Percentiles rank a stretch among this genome's conserved stretches.
Evolutionary conservation across 2,329 filamentous ascomycete species (phyloP).

Genomic region (Chalaropsis thielavioides): DNA sequence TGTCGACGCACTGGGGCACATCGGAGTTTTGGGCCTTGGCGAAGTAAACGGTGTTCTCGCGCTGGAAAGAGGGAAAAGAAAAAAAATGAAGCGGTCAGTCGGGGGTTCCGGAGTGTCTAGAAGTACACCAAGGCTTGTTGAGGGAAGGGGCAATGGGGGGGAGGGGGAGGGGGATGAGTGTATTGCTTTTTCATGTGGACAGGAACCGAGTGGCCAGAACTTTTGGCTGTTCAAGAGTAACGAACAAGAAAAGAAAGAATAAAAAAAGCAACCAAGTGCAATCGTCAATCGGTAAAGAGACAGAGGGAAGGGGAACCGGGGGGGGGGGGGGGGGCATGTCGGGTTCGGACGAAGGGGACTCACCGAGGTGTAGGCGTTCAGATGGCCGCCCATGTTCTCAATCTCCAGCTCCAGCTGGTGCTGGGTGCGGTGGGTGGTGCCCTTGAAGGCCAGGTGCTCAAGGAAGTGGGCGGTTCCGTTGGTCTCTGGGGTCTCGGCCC

Average conservation of each 20-base stretch:
- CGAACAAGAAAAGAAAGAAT: neutral
- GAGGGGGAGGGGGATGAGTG: neutral
- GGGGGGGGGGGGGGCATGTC: neutral
- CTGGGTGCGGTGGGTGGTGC: slow-evolving; percentile 85
- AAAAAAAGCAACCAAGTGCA: neutral
- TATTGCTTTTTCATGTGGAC: neutral
- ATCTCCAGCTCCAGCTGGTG: slow-evolving; percentile 98
- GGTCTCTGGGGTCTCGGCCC: slow-evolving; percentile 94
- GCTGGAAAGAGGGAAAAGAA: slow-evolving; percentile 34
- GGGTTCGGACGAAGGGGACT: slow-evolving; percentile 26
- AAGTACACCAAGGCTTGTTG: no score
- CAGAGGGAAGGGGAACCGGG: neutral
- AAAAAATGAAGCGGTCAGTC: slow-evolving; percentile 11
- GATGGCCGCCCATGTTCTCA: slow-evolving; percentile 98
- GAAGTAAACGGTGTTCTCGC: slow-evolving; percentile 99
- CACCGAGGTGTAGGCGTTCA: slow-evolving; percentile 99
- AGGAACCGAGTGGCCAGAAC: neutral
- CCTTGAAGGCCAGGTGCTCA: slow-evolving; percentile 99
- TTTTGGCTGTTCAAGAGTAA: neutral
- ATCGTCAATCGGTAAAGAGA: neutral
- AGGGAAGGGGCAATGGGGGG: neutral
- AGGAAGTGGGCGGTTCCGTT: slow-evolving; percentile 99
- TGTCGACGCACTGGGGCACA: slow-evolving; percentile 90
- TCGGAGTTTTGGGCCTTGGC: slow-evolving; percentile 98
- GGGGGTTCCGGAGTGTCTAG: neutral